phyloP scores from a whole-genome alignment of 108 stramenopile species.

The Conticribra guillardii region DNA sequence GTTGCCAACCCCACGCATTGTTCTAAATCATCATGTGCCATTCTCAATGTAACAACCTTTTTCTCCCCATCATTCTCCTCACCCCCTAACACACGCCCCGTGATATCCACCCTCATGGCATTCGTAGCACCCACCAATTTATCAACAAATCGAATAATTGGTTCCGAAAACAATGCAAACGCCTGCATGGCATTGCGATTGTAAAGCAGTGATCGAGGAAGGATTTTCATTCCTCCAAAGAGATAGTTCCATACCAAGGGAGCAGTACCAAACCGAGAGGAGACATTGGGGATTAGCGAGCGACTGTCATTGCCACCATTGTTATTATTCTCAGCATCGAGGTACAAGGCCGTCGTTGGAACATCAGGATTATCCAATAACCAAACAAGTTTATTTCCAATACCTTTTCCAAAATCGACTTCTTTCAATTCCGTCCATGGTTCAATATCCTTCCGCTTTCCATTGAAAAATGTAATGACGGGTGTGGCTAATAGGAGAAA shows the following conservation, averaged over 20 bases:
- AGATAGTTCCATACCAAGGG: constrained; percentile 84
- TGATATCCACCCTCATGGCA: constrained; percentile 44
- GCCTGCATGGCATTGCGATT: constrained; percentile 74
- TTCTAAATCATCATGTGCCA: constrained; percentile 83
- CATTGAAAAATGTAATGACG: constrained; percentile 61
- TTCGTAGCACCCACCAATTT: constrained; percentile 83
- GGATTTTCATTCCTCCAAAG: constrained; percentile 70
- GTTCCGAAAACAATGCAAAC: constrained; percentile 76
- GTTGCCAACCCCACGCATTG: constrained; percentile 83
- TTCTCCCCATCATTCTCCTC: constrained; percentile 8
- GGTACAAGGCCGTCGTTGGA: constrained; percentile 54
- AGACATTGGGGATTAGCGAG: constrained; percentile 16
- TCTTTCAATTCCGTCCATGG: constrained; percentile 47
- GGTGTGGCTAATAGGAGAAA: constrained; percentile 81
- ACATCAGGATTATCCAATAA: constrained; percentile 79
- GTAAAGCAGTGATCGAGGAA: constrained; percentile 61
- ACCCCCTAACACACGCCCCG: neutral
- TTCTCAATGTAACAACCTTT: constrained; percentile 24
- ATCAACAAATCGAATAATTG: constrained; percentile 87
- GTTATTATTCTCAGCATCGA: neutral
- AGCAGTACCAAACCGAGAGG: constrained; percentile 79
- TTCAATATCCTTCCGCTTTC: constrained; percentile 46
- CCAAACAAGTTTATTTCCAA: constrained; percentile 65
- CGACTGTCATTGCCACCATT: neutral
- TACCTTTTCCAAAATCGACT: constrained; percentile 53